phyloP scores from a whole-genome alignment of 441 rosid species.

The Populus trichocarpa region DNA sequence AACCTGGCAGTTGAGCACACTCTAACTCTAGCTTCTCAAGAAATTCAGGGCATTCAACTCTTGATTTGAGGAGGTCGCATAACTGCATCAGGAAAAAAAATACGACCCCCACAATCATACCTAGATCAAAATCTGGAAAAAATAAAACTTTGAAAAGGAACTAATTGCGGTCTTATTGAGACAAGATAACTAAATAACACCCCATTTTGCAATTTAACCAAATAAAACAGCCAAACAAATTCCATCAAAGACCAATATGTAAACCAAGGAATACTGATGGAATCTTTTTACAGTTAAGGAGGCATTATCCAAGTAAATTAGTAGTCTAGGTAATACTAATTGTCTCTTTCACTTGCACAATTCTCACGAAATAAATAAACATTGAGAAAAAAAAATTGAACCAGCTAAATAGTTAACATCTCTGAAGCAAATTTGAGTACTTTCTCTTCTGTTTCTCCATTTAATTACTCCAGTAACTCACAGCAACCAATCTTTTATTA shows the following conservation, averaged over 20 bases:
- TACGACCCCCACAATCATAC: background rate
- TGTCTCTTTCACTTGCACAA: background rate
- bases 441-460: background rate
- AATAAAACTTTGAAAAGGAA: conserved; percentile 4
- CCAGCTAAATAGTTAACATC: background rate
- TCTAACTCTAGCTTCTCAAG: conserved; percentile 57
- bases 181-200: background rate
- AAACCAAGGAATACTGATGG: background rate
- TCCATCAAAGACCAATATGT: background rate
- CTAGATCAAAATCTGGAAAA: background rate
- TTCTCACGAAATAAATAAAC: background rate
- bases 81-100: conserved; percentile 41
- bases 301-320: background rate
- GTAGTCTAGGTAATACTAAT: background rate
- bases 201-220: background rate
- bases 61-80: conserved; percentile 75
- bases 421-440: background rate
- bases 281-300: background rate
- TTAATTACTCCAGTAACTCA: background rate
- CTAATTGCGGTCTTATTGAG: background rate
- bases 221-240: background rate
- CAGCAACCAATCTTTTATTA: background rate
- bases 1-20: conserved; percentile 49
- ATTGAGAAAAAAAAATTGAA: background rate
- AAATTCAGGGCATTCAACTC: conserved; percentile 71